Conservation (phyloP, 176 grass and related monocot species). For the barley (Hordeum vulgare) region MorexV3_pseudomolecules_assembly NC_058523.1:381505863-381506362, state of each 20-base stretch:
- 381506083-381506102: background rate
- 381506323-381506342: too few relatives aligned
- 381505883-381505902: constrained; percentile 36
- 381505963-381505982: background rate
- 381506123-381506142: background rate
- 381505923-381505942: background rate
- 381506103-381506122: background rate
- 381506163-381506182: too few relatives aligned
- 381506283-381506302: too few relatives aligned
- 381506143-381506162: background rate
- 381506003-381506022: background rate
- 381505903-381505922: background rate
- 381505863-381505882: constrained; percentile 67
- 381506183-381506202: too few relatives aligned
- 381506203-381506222: too few relatives aligned
- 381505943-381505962: background rate
- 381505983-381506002: background rate
- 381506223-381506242: too few relatives aligned
- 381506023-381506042: background rate
- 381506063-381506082: background rate
- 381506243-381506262: too few relatives aligned
- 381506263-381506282: too few relatives aligned
- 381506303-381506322: too few relatives aligned
- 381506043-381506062: background rate
- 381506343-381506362: too few relatives aligned